These are phyloP conservation scores for Tympanopsis confertula DNA, from an alignment of 2,329 filamentous ascomycete species.

Conservation along the genomic window DNA sequence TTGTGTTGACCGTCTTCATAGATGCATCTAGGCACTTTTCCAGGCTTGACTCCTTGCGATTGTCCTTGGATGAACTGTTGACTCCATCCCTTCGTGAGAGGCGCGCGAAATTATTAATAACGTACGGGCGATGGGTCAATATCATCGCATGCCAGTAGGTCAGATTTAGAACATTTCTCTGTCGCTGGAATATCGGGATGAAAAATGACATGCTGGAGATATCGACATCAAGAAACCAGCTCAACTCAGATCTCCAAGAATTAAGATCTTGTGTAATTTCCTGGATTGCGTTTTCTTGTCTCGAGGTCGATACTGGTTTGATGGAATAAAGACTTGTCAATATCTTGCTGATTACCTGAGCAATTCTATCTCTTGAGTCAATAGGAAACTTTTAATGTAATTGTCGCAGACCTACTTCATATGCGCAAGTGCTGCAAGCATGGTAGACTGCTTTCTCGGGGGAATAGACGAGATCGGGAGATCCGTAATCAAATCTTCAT, in stretches of 20 bases:
- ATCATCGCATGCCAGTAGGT: conserved; percentile 29
- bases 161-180: conserved; percentile 26
- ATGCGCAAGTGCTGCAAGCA: conserved; percentile 22
- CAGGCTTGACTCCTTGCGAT: conserved; percentile 8
- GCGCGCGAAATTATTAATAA: conserved; percentile 20
- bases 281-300: conserved; percentile 12
- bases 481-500: background rate
- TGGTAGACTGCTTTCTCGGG: conserved; percentile 11
- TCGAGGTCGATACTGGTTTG: conserved; percentile 14
- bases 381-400: background rate
- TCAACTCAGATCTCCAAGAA: conserved; percentile 20
- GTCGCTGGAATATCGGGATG: conserved; percentile 25
- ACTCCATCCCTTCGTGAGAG: conserved; percentile 7
- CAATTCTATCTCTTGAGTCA: conserved; percentile 9
- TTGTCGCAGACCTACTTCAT: conserved; percentile 14
- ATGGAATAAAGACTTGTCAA: conserved; percentile 22
- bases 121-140: conserved; percentile 22
- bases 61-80: conserved; percentile 4
- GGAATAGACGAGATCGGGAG: conserved; percentile 1
- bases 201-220: conserved; percentile 18
- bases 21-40: conserved; percentile 12
- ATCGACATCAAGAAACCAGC: conserved; percentile 24
- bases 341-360: conserved; percentile 21
- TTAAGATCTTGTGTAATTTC: conserved; percentile 16
- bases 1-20: conserved; percentile 11